A percentile compares a stretch with the other conserved stretches of the same genome.
Evolutionary conservation across 192 early-diverging fungal genomes (phyloP).

Genomic region (Funneliformis mosseae): DNA sequence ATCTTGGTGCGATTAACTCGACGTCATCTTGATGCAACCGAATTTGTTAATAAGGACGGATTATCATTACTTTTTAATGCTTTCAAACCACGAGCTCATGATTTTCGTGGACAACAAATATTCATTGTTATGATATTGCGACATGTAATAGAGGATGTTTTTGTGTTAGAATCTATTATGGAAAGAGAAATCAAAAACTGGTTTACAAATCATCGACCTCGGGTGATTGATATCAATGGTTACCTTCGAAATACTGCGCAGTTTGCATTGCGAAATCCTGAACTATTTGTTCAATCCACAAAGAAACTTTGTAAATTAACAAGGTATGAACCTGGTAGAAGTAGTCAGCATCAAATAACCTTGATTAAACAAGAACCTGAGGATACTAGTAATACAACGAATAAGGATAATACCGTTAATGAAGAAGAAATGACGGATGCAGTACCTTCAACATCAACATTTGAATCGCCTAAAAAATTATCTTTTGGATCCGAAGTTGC

Average conservation of each 20-base stretch:
- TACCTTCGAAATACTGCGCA: constrained; percentile 71
- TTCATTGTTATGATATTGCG: constrained; percentile 86
- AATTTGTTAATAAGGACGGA: constrained; percentile 72
- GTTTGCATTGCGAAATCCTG: constrained; percentile 68
- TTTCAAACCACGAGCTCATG: constrained; percentile 58
- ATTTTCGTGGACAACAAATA: constrained; percentile 76
- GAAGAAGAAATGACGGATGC: constrained; percentile 40
- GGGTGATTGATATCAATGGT: constrained; percentile 65
- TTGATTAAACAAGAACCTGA: constrained; percentile 43
- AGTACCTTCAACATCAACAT: constrained; percentile 24
- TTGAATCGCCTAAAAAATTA: constrained; percentile 45
- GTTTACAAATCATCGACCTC: constrained; percentile 70
- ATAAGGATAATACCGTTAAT: constrained; percentile 31
- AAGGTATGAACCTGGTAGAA: constrained; percentile 63
- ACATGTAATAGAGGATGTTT: constrained; percentile 79
- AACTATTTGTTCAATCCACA: constrained; percentile 67
- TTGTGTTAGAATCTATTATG: constrained; percentile 67
- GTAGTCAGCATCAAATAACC: constrained; percentile 59
- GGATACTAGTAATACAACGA: constrained; percentile 24
- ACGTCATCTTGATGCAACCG: constrained; percentile 56
- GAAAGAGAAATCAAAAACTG: constrained; percentile 74
- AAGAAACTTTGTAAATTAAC: constrained; percentile 65
- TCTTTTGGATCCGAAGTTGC: constrained; percentile 44
- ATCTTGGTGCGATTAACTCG: constrained; percentile 85
- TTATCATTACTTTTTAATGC: constrained; percentile 66